phyloP scores from a whole-genome alignment of 2,329 filamentous ascomycete species.

The Talaromyces funiculosus region DNA sequence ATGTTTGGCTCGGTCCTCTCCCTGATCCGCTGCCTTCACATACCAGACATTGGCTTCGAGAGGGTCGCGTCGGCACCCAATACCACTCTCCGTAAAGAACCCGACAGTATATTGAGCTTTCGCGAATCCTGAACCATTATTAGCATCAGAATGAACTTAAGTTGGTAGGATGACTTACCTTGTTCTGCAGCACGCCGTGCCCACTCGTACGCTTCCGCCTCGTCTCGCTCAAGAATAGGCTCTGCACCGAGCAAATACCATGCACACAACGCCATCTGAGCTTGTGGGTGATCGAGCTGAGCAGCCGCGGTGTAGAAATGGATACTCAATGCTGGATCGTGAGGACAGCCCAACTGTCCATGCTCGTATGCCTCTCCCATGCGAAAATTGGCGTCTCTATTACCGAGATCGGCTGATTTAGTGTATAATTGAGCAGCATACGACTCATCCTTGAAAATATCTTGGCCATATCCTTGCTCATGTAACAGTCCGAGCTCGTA shows the following conservation, averaged over 20 bases:
- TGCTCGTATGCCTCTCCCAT: constrained; percentile 98
- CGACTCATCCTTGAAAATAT: constrained; percentile 82
- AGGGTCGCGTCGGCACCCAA: constrained; percentile 89
- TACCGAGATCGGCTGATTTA: constrained; percentile 84
- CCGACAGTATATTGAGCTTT: constrained; percentile 90
- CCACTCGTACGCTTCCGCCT: constrained; percentile 96
- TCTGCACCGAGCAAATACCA: constrained; percentile 98
- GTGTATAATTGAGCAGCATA: constrained; percentile 95
- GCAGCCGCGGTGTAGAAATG: constrained; percentile 96
- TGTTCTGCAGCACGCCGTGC: constrained; percentile 77
- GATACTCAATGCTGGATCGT: constrained; percentile 85
- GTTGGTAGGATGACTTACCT: constrained; percentile 50
- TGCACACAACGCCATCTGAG: constrained; percentile 97
- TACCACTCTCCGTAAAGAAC: constrained; percentile 98
- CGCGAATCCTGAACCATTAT: constrained; percentile 33
- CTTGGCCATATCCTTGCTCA: constrained; percentile 87
- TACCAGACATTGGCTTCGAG: constrained; percentile 98
- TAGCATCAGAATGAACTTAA: not conserved
- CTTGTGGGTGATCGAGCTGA: constrained; percentile 71
- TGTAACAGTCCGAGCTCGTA: constrained; percentile 87
- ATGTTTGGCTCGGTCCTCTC: constrained; percentile 83
- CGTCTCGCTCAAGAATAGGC: constrained; percentile 87
- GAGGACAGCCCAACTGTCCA: constrained; percentile 77
- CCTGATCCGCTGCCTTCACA: constrained; percentile 86
- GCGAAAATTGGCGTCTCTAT: constrained; percentile 76